phyloP scores from a whole-genome alignment of 2,329 filamentous ascomycete species.

The Colletotrichum sp. region DNA sequence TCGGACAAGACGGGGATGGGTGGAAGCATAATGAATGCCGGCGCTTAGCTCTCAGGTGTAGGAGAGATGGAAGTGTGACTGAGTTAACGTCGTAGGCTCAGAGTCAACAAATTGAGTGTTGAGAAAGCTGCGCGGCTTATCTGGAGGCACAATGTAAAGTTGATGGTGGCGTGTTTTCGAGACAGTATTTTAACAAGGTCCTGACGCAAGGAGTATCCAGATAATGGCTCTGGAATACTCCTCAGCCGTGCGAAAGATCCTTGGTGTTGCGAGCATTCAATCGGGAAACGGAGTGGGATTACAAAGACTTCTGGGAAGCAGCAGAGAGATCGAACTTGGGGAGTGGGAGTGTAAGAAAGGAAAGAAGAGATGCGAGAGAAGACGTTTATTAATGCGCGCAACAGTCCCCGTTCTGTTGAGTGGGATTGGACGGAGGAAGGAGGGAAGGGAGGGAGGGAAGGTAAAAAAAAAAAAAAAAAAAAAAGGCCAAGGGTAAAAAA shows the following conservation, averaged over 20 bases:
- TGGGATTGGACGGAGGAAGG: background rate
- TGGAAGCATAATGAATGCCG: conserved; percentile 53
- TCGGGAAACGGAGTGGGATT: background rate
- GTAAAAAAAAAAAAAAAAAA: no score
- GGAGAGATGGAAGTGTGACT: conserved; percentile 1
- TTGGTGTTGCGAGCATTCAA: conserved; percentile 13
- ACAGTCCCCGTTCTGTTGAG: background rate
- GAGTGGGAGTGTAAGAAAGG: background rate
- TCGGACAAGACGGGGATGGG: conserved; percentile 70
- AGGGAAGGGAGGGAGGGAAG: background rate
- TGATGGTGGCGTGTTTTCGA: background rate
- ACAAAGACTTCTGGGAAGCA: background rate
- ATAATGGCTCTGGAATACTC: conserved; percentile 61
- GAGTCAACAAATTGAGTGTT: background rate
- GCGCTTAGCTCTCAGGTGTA: background rate
- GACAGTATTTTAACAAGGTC: conserved; percentile 36
- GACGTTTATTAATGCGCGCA: conserved; percentile 9
- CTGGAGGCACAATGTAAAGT: background rate
- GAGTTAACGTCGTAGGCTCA: background rate
- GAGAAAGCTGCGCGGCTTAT: background rate
- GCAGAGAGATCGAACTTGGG: background rate
- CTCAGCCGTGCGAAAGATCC: conserved; percentile 61
- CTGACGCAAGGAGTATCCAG: conserved; percentile 72
- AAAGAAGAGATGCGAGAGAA: background rate
- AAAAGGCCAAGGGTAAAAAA: no score